These are phyloP conservation scores for Cryphonectria japonica DNA, from an alignment of 2,329 filamentous ascomycete genomes.

Conservation along the genomic window DNA sequence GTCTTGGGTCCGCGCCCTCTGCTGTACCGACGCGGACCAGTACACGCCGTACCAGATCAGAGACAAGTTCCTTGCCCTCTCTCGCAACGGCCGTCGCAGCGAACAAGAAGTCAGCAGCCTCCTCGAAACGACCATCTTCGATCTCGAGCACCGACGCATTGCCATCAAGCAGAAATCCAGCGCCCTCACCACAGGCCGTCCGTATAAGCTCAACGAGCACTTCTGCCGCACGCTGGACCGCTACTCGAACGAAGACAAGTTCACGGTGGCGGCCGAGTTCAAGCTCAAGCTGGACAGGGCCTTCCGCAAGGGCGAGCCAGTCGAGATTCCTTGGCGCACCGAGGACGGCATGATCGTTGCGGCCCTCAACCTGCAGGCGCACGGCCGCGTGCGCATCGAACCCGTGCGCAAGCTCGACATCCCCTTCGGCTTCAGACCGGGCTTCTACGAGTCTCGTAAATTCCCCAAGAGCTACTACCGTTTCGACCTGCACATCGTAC, in stretches of 20 bases:
- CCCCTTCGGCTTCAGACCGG: conserved; percentile 71
- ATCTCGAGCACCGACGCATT: conserved; percentile 55
- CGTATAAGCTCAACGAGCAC: conserved; percentile 65
- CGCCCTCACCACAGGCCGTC: conserved; percentile 59
- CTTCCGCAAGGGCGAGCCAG: conserved; percentile 49
- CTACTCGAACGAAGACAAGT: conserved; percentile 57
- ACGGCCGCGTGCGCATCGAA: conserved; percentile 58
- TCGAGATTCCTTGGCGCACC: conserved; percentile 59
- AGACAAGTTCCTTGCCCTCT: conserved; percentile 56
- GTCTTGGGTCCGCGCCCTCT: conserved; percentile 64
- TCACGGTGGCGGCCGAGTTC: conserved; percentile 60
- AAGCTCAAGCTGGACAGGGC: conserved; percentile 62
- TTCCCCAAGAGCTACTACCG: conserved; percentile 68
- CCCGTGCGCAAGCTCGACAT: conserved; percentile 62
- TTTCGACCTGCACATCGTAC: conserved; percentile 64
- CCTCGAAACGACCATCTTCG: conserved; percentile 52
- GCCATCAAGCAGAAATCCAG: conserved; percentile 64
- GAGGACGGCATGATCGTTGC: conserved; percentile 70
- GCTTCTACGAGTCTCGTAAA: conserved; percentile 71
- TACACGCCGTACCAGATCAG: conserved; percentile 55
- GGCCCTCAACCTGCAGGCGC: conserved; percentile 65
- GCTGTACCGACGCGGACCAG: conserved; percentile 53
- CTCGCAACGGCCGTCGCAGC: conserved; percentile 34
- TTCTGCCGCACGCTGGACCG: conserved; percentile 62
- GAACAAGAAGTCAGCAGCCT: conserved; percentile 47